Evolutionary conservation across 495 filamentous ascomycete species (phyloP), one percentile per base, ranked within the genome.

Genomic region (Oidiodendron maius): DNA sequence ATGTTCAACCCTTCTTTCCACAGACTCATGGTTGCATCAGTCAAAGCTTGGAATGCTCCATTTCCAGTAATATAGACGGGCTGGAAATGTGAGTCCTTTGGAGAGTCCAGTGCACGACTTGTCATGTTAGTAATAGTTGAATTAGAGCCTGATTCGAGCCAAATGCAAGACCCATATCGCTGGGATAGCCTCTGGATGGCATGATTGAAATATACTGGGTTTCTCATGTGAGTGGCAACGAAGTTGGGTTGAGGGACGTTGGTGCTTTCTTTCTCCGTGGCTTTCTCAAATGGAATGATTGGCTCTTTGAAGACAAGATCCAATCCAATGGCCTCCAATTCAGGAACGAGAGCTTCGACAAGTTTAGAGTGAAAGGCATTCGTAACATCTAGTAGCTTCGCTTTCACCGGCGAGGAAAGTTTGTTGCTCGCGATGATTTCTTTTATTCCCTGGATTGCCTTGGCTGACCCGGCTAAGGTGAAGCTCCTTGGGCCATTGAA

Each of bases 341-440:
- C 44, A 10, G 53, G 35, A 13, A 67, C 50, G 5, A 78, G 42
- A 3, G 60, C 56, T 11, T 77, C 71, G 1, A 72, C 63, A 0
- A 78, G 51, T 1, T 47, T 48, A 0, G 68, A 78, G 48, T 81
- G 77, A 50, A 76, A 81, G 0, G 70, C 76, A 51, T 81, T 69
- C 1, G 71, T 72, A 12, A 74, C 71, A 25, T 66, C 60, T 2
- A 79, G 55, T 32, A 59, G 58, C 53, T 74, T 75, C 25, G 38
- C 49, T 32, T 58, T 57, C 22, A 75, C 51, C 6, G 55, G 45
- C 0, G 51, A 45, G 0, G 51, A 17, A 23, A 46, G 50, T 11
- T 2, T 44, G 8, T 42, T 34, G n/a, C n/a, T 22, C 6, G 22
- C 16, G 13, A 55, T 44, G 4, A 55, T 37, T 2, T 54, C 39